Conservation (phyloP, 2,329 filamentous ascomycete genomes). For the Orbilia oligospora region DNA sequence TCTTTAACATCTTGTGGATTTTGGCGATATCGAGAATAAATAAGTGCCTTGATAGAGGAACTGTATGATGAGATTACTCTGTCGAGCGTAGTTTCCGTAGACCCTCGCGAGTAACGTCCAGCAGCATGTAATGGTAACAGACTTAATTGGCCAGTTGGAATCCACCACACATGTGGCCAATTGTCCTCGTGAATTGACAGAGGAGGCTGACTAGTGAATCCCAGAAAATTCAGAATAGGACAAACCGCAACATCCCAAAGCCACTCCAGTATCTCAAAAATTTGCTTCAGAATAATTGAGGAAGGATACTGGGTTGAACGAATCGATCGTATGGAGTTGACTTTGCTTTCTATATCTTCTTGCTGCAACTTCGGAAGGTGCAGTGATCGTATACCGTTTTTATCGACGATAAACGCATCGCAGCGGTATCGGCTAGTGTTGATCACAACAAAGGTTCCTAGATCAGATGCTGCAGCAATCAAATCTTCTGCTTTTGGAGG, state of each 20-base stretch:
- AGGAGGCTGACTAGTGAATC: conserved; percentile 63
- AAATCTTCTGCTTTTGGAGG: no score
- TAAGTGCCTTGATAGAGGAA: conserved; percentile 66
- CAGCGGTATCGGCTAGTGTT: no score
- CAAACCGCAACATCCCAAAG: conserved; percentile 64
- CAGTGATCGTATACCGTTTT: no score
- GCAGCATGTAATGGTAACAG: conserved; percentile 54
- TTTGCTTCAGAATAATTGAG: neutral
- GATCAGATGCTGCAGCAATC: no score
- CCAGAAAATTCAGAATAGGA: conserved; percentile 65
- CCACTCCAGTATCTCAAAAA: conserved; percentile 65
- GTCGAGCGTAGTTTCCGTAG: conserved; percentile 65
- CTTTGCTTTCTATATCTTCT: no score
- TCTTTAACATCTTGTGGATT: conserved; percentile 33
- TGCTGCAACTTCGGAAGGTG: no score
- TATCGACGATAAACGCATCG: no score
- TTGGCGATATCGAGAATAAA: conserved; percentile 63
- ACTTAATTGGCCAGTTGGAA: conserved; percentile 42
- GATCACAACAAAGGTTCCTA: no score
- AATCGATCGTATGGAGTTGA: no score
- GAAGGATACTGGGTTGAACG: no score
- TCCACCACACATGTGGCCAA: conserved; percentile 56
- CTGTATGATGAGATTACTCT: conserved; percentile 68
- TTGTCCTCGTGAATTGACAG: neutral
- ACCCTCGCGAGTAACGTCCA: conserved; percentile 57